Conservation (phyloP, 257 asterid species). For the Nicotiana otophora region DNA sequence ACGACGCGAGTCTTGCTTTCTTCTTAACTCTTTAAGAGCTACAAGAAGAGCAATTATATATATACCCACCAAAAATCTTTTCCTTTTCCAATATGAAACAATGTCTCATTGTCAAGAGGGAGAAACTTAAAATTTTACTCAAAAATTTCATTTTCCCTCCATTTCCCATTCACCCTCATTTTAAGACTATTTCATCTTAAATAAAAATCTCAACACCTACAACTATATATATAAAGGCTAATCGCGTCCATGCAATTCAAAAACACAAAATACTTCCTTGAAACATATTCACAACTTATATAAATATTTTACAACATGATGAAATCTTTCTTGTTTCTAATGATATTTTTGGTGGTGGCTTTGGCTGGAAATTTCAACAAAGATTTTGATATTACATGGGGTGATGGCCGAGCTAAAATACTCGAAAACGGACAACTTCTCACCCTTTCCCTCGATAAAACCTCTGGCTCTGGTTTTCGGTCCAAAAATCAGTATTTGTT, state of each 20-base stretch:
- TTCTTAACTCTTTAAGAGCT: no score
- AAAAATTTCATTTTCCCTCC: no score
- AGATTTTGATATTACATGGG: slow-evolving; percentile 9
- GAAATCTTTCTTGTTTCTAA: neutral
- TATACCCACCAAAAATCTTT: no score
- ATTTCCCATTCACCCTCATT: no score
- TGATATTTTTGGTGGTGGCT: neutral
- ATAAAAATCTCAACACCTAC: no score
- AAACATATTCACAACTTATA: neutral
- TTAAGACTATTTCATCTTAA: no score
- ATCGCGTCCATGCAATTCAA: neutral
- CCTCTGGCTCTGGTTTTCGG: neutral
- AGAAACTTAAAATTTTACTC: no score
- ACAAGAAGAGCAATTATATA: no score
- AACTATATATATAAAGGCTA: neutral
- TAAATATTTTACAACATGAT: no score
- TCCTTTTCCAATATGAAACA: no score
- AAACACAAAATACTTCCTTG: neutral
- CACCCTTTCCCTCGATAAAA: neutral
- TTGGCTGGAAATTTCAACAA: neutral
- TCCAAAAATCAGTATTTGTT: neutral
- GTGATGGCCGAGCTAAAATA: neutral
- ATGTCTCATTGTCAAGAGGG: no score
- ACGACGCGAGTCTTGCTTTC: no score
- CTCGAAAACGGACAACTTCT: neutral